A percentile compares a stretch with the other conserved stretches of the same genome.
phyloP scores from a whole-genome alignment of 2,329 filamentous ascomycete genomes.

The Fusarium nodosum region DNA sequence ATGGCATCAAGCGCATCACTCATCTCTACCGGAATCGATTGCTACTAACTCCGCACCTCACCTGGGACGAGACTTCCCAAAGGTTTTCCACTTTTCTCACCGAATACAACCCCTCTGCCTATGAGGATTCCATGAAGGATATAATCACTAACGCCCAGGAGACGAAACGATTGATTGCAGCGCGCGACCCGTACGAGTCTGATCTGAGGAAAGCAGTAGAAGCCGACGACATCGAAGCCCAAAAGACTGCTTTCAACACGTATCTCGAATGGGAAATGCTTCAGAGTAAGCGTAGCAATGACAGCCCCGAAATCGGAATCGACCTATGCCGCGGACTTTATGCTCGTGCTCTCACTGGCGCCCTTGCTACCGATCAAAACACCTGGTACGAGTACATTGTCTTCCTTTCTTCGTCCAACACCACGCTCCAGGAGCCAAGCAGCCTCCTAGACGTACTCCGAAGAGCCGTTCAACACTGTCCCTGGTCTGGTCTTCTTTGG shows the following conservation, averaged over 20 bases:
- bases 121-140: constrained; percentile 80
- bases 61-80: constrained; percentile 81
- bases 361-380: constrained; percentile 79
- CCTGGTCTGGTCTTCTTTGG: constrained; percentile 93
- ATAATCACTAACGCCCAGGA: constrained; percentile 73
- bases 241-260: constrained; percentile 67
- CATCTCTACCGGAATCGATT: constrained; percentile 79
- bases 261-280: constrained; percentile 90
- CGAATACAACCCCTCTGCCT: constrained; percentile 76
- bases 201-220: constrained; percentile 71
- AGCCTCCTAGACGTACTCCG: constrained; percentile 78
- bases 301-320: constrained; percentile 60
- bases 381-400: constrained; percentile 89
- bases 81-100: constrained; percentile 81
- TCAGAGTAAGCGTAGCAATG: constrained; percentile 66
- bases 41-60: constrained; percentile 75
- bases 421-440: constrained; percentile 56
- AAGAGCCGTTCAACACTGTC: constrained; percentile 88
- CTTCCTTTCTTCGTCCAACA: constrained; percentile 70
- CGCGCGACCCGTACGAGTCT: constrained; percentile 77
- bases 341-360: constrained; percentile 77
- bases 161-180: constrained; percentile 72
- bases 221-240: constrained; percentile 67
- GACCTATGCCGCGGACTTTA: constrained; percentile 76
- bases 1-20: constrained; percentile 74